phyloP scores from a whole-genome alignment of 225 moss, liverwort and hornwort species.

The Marchantia polymorpha region DNA sequence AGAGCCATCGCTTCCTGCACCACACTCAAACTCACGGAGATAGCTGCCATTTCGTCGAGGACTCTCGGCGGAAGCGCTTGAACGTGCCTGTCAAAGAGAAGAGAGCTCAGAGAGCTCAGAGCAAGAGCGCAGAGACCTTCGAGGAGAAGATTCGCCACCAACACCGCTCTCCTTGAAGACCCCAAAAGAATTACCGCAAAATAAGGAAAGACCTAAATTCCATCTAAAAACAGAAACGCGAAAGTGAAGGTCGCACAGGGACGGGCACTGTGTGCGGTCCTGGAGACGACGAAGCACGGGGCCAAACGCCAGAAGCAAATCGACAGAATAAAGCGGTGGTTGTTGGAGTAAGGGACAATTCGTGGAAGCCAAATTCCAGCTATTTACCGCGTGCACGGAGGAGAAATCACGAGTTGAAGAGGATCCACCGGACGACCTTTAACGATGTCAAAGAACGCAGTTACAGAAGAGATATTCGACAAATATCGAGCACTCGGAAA shows the following conservation, averaged over 20 bases:
- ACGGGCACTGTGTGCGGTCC: neutral
- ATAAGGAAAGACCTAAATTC: conserved; percentile 7
- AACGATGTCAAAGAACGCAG: too few species aligned
- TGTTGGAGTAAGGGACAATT: neutral
- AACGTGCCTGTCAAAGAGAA: neutral
- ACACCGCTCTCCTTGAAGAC: too few species aligned
- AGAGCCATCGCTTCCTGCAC: conserved; percentile 23
- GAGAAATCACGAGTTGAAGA: neutral
- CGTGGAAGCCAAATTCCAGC: neutral
- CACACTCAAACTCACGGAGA: neutral
- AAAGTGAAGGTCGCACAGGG: neutral
- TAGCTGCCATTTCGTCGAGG: conserved; percentile 7
- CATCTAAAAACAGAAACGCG: neutral
- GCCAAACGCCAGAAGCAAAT: neutral
- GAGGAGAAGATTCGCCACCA: neutral
- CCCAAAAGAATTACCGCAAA: neutral
- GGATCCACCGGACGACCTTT: neutral
- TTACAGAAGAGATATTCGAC: neutral
- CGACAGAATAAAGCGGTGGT: neutral
- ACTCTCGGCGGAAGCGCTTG: neutral
- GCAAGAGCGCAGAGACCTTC: neutral
- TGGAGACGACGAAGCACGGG: neutral
- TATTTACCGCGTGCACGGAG: neutral
- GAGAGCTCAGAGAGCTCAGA: neutral
- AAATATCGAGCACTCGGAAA: neutral